phyloP scores from a whole-genome alignment of 192 early-diverging fungal genomes.

The Coemansia sp. region DNA sequence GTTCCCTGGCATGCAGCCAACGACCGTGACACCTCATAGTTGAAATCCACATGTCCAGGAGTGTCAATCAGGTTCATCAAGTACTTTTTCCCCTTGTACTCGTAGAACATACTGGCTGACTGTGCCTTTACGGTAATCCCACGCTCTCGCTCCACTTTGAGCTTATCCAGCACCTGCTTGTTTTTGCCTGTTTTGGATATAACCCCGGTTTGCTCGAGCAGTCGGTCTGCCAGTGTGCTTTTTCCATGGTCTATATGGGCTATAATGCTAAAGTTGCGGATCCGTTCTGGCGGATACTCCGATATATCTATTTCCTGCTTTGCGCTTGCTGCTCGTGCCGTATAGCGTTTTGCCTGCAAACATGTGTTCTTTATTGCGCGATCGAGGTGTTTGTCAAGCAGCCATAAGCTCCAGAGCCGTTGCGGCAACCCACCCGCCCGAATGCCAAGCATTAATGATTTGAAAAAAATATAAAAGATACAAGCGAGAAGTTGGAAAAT shows the following conservation, averaged over 20 bases:
- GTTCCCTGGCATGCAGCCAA: slow-evolving; percentile 93
- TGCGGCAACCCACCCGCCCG: too few species aligned
- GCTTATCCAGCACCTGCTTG: slow-evolving; percentile 93
- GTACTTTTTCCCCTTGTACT: slow-evolving; percentile 74
- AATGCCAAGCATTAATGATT: too few species aligned
- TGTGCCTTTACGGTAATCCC: slow-evolving; percentile 99
- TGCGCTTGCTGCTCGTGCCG: not conserved
- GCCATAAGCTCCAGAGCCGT: too few species aligned
- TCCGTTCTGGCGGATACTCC: slow-evolving; percentile 70
- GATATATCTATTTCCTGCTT: slow-evolving; percentile 58
- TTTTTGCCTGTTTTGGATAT: slow-evolving; percentile 69
- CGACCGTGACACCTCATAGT: slow-evolving; percentile 92
- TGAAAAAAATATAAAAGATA: too few species aligned
- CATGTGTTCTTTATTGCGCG: too few species aligned
- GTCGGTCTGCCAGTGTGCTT: slow-evolving; percentile 86
- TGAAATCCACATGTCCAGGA: slow-evolving; percentile 91
- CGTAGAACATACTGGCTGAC: slow-evolving; percentile 88
- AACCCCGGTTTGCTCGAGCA: slow-evolving; percentile 88
- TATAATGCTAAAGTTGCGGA: slow-evolving; percentile 92
- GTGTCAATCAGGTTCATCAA: slow-evolving; percentile 95
- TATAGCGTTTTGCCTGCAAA: not conserved
- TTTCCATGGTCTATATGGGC: slow-evolving; percentile 89
- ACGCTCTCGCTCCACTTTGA: slow-evolving; percentile 91
- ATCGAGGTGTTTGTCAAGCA: too few species aligned
- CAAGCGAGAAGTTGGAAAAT: too few species aligned